Evolutionary conservation across 2,329 filamentous ascomycete species (phyloP).

Genomic region (Pseudopyricularia cyperi): DNA sequence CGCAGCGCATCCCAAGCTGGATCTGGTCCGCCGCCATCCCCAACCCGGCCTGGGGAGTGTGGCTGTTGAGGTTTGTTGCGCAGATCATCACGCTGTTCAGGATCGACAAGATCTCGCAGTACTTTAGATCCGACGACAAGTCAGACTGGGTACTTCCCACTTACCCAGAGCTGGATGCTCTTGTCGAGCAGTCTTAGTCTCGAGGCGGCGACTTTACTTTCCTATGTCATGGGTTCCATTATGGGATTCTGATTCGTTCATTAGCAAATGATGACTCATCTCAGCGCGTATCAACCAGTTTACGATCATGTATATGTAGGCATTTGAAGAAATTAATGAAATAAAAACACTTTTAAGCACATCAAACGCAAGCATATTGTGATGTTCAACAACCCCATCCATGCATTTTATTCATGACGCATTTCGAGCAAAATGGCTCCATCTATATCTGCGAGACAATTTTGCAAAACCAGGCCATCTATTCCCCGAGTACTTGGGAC

Average conservation of each 20-base stretch:
- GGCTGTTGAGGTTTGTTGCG: background rate
- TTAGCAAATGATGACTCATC: background rate
- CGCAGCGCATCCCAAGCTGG: slow-evolving; percentile 19
- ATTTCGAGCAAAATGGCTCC: too few relatives aligned
- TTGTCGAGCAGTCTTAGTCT: background rate
- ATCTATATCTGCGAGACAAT: too few relatives aligned
- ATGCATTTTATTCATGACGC: too few relatives aligned
- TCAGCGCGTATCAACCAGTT: background rate
- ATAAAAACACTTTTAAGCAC: too few relatives aligned
- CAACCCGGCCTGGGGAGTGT: background rate
- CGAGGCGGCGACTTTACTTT: background rate
- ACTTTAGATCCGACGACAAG: background rate
- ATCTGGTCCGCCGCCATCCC: background rate
- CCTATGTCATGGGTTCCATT: background rate
- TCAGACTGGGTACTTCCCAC: background rate
- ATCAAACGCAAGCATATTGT: too few relatives aligned
- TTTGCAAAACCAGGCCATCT: too few relatives aligned
- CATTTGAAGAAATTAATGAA: too few relatives aligned
- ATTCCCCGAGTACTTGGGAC: too few relatives aligned
- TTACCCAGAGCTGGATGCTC: background rate
- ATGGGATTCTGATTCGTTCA: too few relatives aligned
- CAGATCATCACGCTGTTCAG: background rate
- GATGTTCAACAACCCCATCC: too few relatives aligned
- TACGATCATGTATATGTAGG: background rate
- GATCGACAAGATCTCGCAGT: slow-evolving; percentile 1